Base-by-base conservation (phyloP, 139 green algal genomes). In the Coelastrella sp. region DNA sequence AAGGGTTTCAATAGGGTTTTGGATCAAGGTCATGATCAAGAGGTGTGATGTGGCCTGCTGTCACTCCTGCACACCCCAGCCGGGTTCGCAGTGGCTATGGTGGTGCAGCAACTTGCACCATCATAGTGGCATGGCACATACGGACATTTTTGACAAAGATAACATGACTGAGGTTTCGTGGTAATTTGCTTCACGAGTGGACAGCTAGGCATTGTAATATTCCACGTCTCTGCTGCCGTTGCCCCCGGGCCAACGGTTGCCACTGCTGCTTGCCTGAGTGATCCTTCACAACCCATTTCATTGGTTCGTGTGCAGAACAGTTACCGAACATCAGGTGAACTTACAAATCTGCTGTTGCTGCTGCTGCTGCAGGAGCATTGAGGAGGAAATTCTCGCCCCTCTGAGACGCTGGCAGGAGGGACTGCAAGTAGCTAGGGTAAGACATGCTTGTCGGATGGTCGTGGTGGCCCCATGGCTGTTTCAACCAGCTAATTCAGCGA, bases 401-500 rank as follows among this genome's bases (percentile, higher is more conserved):
- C 92, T 95, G 57, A 78, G 94, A 68, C 66, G 89, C 56, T 95
- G 93, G 93, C 90, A 93, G 84, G 93, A 94, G 61, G 90, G 88
- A 80, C 89, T 95, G 71, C 68, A 47, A 4, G 87, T 95, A 4
- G 92, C 89, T 5, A 90, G 90, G 90, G 92, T 94, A 83, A 80
- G 84, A 47, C 32, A 47, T 47, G 32, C 32, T 47, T 47, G 32
- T 47, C 32, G 32, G 32, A 47, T 47, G 32, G 32, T 47, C 32
- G 32, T 47, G 32, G 32, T 47, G 32, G 32, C 32, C 32, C 32
- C 1, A 47, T 47, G 32, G 32, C 32, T 86, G 75, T 64, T 22
- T 71, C 2, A 71, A 78, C 32, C 32, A 47, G 32, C 32, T 47
- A 47, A 47, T 47, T 47, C 32, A 47, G 32, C 32, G 32, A 47